phyloP scores from a whole-genome alignment of 1,284 basidiomycete species.

The Flammula alnicola region DNA sequence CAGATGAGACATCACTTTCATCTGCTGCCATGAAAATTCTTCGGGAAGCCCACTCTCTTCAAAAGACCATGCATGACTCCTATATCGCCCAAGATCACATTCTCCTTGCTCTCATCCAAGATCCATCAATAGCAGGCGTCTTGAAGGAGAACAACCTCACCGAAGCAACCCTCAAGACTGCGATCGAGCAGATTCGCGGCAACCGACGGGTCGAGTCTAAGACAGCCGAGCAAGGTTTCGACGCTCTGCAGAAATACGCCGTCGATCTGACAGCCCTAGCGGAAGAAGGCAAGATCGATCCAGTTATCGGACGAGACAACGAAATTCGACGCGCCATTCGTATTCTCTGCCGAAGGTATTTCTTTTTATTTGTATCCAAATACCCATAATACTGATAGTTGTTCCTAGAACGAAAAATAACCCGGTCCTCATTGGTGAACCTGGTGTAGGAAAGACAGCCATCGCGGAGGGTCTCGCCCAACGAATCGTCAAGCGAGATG shows the following conservation, averaged over 20 bases:
- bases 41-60: constrained; percentile 78
- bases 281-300: constrained; percentile 91
- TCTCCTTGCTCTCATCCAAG: constrained; percentile 80
- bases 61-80: constrained; percentile 91
- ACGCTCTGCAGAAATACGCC: constrained; percentile 83
- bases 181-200: constrained; percentile 81
- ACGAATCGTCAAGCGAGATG: constrained; percentile 93
- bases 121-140: constrained; percentile 64
- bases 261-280: constrained; percentile 88
- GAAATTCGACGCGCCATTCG: constrained; percentile 74
- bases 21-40: constrained; percentile 70
- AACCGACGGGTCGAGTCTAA: constrained; percentile 83
- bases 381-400: constrained; percentile 34
- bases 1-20: constrained; percentile 77
- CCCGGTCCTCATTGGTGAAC: constrained; percentile 91
- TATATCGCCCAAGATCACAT: constrained; percentile 94
- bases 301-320: constrained; percentile 88
- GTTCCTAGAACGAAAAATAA: constrained; percentile 84
- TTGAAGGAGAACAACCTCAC: constrained; percentile 81
- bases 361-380: neutral
- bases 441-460: constrained; percentile 92
- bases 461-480: constrained; percentile 97
- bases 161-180: constrained; percentile 76
- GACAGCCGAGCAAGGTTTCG: constrained; percentile 87
- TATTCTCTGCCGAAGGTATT: constrained; percentile 45